Base-by-base conservation (phyloP, 1,284 basidiomycete genomes). In the Porogramme epimiltina region DNA sequence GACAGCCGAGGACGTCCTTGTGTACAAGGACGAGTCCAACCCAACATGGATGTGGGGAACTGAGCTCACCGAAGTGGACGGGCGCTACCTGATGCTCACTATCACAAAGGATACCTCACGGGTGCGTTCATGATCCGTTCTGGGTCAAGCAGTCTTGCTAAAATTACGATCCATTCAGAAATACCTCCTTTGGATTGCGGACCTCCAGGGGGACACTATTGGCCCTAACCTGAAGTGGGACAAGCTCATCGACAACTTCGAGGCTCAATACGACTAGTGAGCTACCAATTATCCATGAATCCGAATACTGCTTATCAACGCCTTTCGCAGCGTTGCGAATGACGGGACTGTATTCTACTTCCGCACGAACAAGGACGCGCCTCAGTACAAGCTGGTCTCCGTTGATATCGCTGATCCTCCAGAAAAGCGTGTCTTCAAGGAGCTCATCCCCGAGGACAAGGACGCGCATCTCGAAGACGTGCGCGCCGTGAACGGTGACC, bases 171-270 rank as follows among this genome's bases (percentile, higher is more conserved):
- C 9, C 9, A 37, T n/a, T 6, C 59, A 90, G 87, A 85, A 84
- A 80, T 85, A 87, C 62, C 66, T 82, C n/a, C 66, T 91, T 1
- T 91, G 89, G 88, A 74, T 91, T 37, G 79, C 85, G 2, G 84
- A 91, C 61, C 71, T 90, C 10, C 65, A 80, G 42, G 71, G 78
- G 46, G 76, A 81, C 49, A 70, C 76, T 47, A 85, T 90, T 18
- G 80, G 80, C 5, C 75, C 75, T 40, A 76, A 87, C 56, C 79
- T 91, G 62, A 74, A 80, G 55, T 91, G 88, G 88, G 74, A 77
- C 52, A 90, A 88, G 66, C 56, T 91, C 20, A 70, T 88, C 33
- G 68, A 89, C 62, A 75, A 82, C 13, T 91, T 81, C 61, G 80
- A 83, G 16, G 79, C 82, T 2, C 76, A 80, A 63, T 89, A 86